A percentile compares a stretch with the other conserved stretches of the same genome.
Conservation (phyloP, 2,329 filamentous ascomycete species). For the Exophiala mesophila region DNA sequence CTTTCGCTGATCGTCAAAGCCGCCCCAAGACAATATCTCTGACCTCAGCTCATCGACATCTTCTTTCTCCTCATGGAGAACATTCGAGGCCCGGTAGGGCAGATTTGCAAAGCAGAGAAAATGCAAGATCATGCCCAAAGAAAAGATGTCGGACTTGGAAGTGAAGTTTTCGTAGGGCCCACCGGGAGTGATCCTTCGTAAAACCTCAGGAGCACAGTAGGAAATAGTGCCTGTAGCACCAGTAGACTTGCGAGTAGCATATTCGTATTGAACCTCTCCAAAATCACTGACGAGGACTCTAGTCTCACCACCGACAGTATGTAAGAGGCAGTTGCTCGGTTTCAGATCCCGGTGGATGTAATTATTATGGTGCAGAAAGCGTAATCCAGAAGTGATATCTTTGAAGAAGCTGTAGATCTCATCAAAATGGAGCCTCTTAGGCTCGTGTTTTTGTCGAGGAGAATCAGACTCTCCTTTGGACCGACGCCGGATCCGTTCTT, state of each 20-base stretch:
- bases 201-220: constrained; percentile 92
- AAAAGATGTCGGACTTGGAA: constrained; percentile 97
- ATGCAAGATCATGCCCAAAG: constrained; percentile 94
- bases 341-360: constrained; percentile 97
- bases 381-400: constrained; percentile 87
- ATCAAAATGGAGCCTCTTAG: constrained; percentile 66
- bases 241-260: constrained; percentile 76
- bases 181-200: constrained; percentile 57
- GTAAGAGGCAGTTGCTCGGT: constrained; percentile 88
- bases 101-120: constrained; percentile 93
- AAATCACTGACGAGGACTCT: constrained; percentile 94
- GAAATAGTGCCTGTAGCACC: constrained; percentile 95
- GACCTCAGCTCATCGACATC: constrained; percentile 77
- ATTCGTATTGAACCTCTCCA: constrained; percentile 86
- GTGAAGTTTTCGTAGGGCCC: constrained; percentile 89
- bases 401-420: constrained; percentile 96
- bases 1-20: constrained; percentile 72
- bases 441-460: constrained; percentile 31
- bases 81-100: constrained; percentile 79
- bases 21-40: constrained; percentile 83
- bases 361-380: constrained; percentile 81
- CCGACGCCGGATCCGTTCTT: constrained; percentile 75
- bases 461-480: constrained; percentile 72
- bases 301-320: constrained; percentile 65
- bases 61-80: constrained; percentile 84